Evolutionary conservation across 495 filamentous ascomycete genomes (phyloP), one percentile per base, ranked within the genome.

Genomic region (Aspergillus steynii): DNA sequence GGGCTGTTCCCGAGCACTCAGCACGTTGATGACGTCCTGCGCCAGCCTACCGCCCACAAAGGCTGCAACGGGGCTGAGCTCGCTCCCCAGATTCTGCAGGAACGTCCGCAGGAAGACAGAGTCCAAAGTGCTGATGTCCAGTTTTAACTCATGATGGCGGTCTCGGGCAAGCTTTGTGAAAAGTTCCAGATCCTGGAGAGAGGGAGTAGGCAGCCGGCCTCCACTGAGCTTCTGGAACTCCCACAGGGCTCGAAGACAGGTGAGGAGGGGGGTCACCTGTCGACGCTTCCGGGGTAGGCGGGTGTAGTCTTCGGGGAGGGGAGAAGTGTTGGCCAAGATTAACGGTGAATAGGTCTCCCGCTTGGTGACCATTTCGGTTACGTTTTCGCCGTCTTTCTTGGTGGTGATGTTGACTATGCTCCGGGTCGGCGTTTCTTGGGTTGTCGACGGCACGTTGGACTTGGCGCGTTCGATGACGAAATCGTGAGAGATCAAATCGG

Each of bases 11-110:
- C 90, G 83, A 63, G 87, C 83, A 27, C 93, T 91, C 8, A 98
- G 83, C 42, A 97, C 93, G 62, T 97, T 98, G 74, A 99, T 98
- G 25, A 96, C 92, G 70, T 99, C 95, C 76, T 99, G 95, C 3
- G 94, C 93, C 4, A 99, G 80, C 68, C 90, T 85, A 0, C 93
- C 95, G 29, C 95, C 95, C 28, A 98, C 73, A 60, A 97, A 92
- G 0, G 95, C 94, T 2, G 92, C 88, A 10, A 96, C 91, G 27
- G 95, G 92, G 31, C 89, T 87, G 31, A 99, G 74, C 74, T 99
- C 95, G 64, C 83, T 83, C 15, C 86, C 87, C 3, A 96, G 77
- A 49, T 93, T 93, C 71, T 93, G 87, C 32, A 96, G 67, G 75
- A 97, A 96, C 61, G 78, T 85, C 12, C 90, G 82, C n/a, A 99